These are phyloP conservation scores for Cercospora sp. DNA, from an alignment of 2,329 filamentous ascomycete species.

Conservation along the genomic window DNA sequence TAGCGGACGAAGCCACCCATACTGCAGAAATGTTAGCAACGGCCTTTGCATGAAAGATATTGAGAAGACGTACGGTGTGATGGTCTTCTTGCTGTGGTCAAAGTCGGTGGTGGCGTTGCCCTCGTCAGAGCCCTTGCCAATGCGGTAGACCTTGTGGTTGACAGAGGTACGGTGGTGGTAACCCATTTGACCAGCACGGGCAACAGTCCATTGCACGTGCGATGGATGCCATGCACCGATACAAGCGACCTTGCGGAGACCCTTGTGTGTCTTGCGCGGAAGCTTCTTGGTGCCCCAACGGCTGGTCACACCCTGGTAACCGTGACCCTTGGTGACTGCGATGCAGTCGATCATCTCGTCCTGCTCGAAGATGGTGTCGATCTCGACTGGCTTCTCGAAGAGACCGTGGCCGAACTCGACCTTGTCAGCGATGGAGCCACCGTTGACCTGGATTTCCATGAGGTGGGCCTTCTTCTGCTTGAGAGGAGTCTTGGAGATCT, in stretches of 20 bases:
- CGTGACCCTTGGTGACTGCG: constrained; percentile 99
- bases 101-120: constrained; percentile 92
- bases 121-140: constrained; percentile 88
- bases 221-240: constrained; percentile 99
- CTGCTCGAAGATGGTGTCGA: constrained; percentile 96
- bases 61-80: constrained; percentile 83
- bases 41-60: neutral
- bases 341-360: constrained; percentile 99
- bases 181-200: constrained; percentile 98
- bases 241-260: constrained; percentile 99
- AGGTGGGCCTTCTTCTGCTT: constrained; percentile 99
- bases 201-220: constrained; percentile 99
- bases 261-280: constrained; percentile 99
- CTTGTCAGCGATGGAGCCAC: constrained; percentile 93
- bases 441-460: constrained; percentile 99
- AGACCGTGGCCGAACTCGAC: constrained; percentile 91
- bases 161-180: constrained; percentile 99
- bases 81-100: constrained; percentile 98
- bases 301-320: constrained; percentile 94
- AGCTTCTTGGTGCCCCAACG: constrained; percentile 99
- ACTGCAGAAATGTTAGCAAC: constrained; percentile 55
- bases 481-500: constrained; percentile 98
- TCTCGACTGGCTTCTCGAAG: constrained; percentile 97
- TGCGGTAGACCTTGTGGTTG: constrained; percentile 99
- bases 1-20: constrained; percentile 99